Percentiles rank a stretch among this genome's conserved stretches.
These are phyloP conservation scores for Xylaria bambusicola DNA, from an alignment of 495 filamentous ascomycete genomes.

Conservation along the genomic window DNA sequence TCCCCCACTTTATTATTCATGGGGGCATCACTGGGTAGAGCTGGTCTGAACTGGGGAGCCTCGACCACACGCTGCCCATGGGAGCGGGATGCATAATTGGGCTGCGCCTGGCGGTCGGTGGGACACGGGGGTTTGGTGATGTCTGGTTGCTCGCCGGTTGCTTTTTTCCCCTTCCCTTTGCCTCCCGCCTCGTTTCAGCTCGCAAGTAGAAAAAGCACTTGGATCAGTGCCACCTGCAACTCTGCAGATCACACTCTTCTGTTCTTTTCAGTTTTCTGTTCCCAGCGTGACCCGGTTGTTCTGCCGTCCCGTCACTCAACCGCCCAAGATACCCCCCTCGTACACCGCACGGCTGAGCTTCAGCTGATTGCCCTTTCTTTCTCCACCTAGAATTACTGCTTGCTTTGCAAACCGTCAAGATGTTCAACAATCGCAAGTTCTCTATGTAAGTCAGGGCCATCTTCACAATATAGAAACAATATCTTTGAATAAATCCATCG, in stretches of 20 bases:
- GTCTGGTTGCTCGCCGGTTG: neutral
- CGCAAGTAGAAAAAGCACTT: neutral
- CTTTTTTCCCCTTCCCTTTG: neutral
- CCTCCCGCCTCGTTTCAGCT: neutral
- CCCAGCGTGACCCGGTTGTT: too few species aligned
- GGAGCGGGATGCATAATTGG: conserved; percentile 5
- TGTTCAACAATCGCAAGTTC: conserved; percentile 56
- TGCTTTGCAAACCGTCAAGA: conserved; percentile 27
- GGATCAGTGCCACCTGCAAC: too few species aligned
- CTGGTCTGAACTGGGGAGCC: neutral
- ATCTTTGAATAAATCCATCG: neutral
- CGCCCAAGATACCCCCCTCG: neutral
- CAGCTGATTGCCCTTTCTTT: neutral
- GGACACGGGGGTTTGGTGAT: conserved; percentile 8
- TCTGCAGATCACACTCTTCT: too few species aligned
- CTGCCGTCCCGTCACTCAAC: too few species aligned
- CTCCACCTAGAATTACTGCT: neutral
- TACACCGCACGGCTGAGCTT: neutral
- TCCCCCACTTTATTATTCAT: neutral
- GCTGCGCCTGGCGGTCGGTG: conserved; percentile 8
- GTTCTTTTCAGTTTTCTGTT: too few species aligned
- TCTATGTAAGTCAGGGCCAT: conserved; percentile 47
- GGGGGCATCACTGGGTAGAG: neutral
- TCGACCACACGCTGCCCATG: neutral
- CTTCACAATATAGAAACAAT: too few species aligned